Evolutionary conservation across 352 stramenopile species (phyloP).

Genomic region (Phytophthora foliorum): DNA sequence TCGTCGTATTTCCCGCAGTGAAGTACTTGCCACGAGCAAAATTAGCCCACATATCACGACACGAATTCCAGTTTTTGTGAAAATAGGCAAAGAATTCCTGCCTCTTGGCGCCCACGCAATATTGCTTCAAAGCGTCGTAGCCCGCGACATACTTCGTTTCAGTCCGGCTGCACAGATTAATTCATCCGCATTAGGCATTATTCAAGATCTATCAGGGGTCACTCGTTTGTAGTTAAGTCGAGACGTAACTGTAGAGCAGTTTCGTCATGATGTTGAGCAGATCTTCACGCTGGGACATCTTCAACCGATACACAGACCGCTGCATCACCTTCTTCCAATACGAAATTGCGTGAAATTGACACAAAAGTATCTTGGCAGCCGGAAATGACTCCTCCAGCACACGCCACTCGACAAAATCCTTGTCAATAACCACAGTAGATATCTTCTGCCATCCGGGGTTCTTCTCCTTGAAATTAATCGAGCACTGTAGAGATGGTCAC

Average conservation of each 20-base stretch:
- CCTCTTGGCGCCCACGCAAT: background rate
- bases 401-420: slow-evolving; percentile 30
- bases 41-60: background rate
- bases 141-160: background rate
- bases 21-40: background rate
- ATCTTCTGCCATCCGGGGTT: background rate
- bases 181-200: background rate
- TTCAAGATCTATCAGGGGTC: too few relatives aligned
- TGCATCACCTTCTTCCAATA: slow-evolving; percentile 22
- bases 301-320: background rate
- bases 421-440: slow-evolving; percentile 22
- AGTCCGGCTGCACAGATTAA: background rate
- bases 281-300: background rate
- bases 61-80: background rate
- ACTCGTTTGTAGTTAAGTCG: too few relatives aligned
- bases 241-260: background rate
- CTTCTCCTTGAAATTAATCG: background rate
- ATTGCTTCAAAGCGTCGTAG: background rate
- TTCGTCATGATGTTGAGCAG: background rate
- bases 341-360: slow-evolving; percentile 7
- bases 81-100: background rate
- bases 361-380: slow-evolving; percentile 11
- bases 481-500: background rate
- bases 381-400: slow-evolving; percentile 24
- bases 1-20: background rate